A percentile compares a stretch with the other conserved stretches of the same genome.
phyloP scores from a whole-genome alignment of 805 yeast genomes.

The Jamesozyma lodderae region DNA sequence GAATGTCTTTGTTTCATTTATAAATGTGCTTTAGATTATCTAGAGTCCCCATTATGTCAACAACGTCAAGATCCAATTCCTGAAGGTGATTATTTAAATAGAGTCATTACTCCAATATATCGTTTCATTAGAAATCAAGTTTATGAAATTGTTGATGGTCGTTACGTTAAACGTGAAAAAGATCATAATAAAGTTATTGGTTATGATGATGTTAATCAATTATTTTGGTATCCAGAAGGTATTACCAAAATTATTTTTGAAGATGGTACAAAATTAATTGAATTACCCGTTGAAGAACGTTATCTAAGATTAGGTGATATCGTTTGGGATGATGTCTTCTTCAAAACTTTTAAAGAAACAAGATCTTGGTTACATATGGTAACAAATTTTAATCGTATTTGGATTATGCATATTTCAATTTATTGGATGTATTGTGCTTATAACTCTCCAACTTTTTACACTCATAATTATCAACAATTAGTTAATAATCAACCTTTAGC shows the following conservation, averaged over 20 bases:
- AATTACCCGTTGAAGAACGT: slow-evolving; percentile 83
- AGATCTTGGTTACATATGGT: slow-evolving; percentile 96
- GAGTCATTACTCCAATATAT: slow-evolving; percentile 87
- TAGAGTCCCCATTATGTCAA: slow-evolving; percentile 82
- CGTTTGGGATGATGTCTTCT: slow-evolving; percentile 83
- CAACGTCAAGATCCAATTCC: slow-evolving; percentile 76
- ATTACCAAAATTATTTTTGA: slow-evolving; percentile 73
- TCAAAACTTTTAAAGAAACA: slow-evolving; percentile 90
- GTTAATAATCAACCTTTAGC: slow-evolving; percentile 79
- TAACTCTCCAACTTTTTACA: slow-evolving; percentile 86
- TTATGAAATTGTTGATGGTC: slow-evolving; percentile 71
- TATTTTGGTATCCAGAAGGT: slow-evolving; percentile 99
- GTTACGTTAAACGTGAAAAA: slow-evolving; percentile 74
- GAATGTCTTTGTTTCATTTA: slow-evolving; percentile 89
- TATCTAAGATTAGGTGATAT: slow-evolving; percentile 85
- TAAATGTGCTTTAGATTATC: slow-evolving; percentile 89
- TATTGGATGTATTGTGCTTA: slow-evolving; percentile 95
- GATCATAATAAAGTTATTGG: slow-evolving; percentile 79
- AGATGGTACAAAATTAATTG: slow-evolving; percentile 84
- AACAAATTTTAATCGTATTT: slow-evolving; percentile 94
- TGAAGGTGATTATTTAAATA: slow-evolving; percentile 81
- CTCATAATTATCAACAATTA: slow-evolving; percentile 76
- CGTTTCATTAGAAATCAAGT: slow-evolving; percentile 72
- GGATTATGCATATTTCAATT: slow-evolving; percentile 84
- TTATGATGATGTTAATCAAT: slow-evolving; percentile 96